Evolutionary conservation across 805 yeast species (phyloP).

Genomic region (Candida ipomoeae): DNA sequence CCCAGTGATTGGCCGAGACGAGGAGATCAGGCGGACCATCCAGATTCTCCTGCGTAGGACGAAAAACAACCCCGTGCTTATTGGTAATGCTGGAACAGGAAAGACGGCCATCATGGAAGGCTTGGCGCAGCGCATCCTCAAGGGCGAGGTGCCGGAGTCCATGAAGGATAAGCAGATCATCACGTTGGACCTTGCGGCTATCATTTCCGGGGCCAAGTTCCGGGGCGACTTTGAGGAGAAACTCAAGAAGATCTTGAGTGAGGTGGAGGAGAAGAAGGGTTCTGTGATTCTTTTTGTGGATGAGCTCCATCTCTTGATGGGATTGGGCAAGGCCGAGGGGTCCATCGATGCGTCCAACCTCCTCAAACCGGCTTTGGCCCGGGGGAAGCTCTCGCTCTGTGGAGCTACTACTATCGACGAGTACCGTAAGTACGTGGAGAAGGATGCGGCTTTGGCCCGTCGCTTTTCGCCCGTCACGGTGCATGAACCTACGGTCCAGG

Average conservation of each 20-base stretch:
- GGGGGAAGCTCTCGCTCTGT: constrained; percentile 88
- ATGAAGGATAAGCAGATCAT: constrained; percentile 83
- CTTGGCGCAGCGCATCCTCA: constrained; percentile 85
- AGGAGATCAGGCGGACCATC: constrained; percentile 87
- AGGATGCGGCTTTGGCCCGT: constrained; percentile 93
- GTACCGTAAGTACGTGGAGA: constrained; percentile 87
- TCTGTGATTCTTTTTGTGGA: constrained; percentile 80
- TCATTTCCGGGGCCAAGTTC: constrained; percentile 92
- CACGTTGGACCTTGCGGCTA: constrained; percentile 80
- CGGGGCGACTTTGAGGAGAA: constrained; percentile 96
- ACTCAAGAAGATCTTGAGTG: constrained; percentile 73
- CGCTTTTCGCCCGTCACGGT: constrained; percentile 86
- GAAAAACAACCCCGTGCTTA: constrained; percentile 90
- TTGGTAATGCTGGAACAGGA: constrained; percentile 98
- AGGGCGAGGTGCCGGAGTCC: constrained; percentile 91
- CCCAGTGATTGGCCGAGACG: constrained; percentile 96
- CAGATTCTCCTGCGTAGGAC: constrained; percentile 91
- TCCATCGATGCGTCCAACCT: constrained; percentile 93
- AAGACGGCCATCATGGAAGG: constrained; percentile 97
- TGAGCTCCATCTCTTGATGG: constrained; percentile 84
- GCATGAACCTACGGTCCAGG: constrained; percentile 85
- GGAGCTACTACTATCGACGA: constrained; percentile 97
- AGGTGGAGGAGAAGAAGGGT: constrained; percentile 75
- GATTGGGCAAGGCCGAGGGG: constrained; percentile 91
- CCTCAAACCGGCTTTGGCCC: constrained; percentile 88